These are phyloP conservation scores for Tolypocladium ophioglossoides DNA, from an alignment of 2,329 filamentous ascomycete species.

Conservation along the genomic window DNA sequence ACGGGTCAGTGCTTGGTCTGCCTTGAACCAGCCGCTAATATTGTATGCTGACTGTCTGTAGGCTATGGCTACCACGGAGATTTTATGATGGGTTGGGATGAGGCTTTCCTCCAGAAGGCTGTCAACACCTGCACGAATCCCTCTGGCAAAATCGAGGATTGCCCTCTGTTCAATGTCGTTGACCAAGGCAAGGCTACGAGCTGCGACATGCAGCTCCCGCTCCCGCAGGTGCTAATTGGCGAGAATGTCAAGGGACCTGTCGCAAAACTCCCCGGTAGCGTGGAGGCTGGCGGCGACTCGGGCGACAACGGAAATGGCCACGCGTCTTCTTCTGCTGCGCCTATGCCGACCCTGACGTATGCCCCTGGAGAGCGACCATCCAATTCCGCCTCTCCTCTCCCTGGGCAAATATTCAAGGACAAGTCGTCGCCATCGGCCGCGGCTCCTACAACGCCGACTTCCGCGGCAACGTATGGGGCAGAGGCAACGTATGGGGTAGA, in stretches of 20 bases:
- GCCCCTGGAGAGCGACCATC: slow-evolving; percentile 22
- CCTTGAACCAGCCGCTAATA: background rate
- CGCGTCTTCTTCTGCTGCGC: slow-evolving; percentile 2
- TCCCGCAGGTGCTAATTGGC: slow-evolving; percentile 40
- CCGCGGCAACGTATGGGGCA: slow-evolving; percentile 1
- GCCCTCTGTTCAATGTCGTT: slow-evolving; percentile 64
- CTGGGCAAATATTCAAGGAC: slow-evolving; percentile 33
- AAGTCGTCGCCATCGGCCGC: background rate
- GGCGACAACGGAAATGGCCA: slow-evolving; percentile 9
- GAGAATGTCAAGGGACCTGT: slow-evolving; percentile 52
- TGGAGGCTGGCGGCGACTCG: background rate
- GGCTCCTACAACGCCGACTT: slow-evolving; percentile 1
- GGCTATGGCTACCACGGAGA: slow-evolving; percentile 71
- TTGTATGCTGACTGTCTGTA: slow-evolving; percentile 15
- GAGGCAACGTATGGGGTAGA: background rate
- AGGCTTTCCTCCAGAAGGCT: slow-evolving; percentile 57
- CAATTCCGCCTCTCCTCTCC: slow-evolving; percentile 21
- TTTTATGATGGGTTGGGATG: slow-evolving; percentile 71
- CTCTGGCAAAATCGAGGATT: slow-evolving; percentile 62
- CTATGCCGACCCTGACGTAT: slow-evolving; percentile 21
- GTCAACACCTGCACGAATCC: slow-evolving; percentile 63
- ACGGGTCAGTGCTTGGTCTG: slow-evolving; percentile 42
- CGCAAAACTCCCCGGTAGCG: slow-evolving; percentile 50
- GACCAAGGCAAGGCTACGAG: slow-evolving; percentile 41
- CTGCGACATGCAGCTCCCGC: slow-evolving; percentile 48